phyloP scores from a whole-genome alignment of 768 basidiomycete genomes.

The Cyathus striatus region DNA sequence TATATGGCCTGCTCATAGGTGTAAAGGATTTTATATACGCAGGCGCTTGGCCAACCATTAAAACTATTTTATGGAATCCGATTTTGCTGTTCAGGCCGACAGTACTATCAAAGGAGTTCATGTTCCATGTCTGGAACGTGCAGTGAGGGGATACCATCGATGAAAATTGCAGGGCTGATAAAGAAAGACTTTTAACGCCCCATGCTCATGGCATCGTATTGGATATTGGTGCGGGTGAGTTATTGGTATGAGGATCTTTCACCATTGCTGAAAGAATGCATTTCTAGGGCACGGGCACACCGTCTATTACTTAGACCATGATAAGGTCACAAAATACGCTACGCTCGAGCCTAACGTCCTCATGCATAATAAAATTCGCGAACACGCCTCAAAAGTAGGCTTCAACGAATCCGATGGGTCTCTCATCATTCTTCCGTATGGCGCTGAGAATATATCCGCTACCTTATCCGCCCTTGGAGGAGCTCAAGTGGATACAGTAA shows the following conservation, averaged over 20 bases:
- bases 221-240: conserved; percentile 10
- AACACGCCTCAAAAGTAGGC: conserved; percentile 42
- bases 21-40: no score
- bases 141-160: no score
- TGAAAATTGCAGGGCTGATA: no score
- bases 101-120: no score
- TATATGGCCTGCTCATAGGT: no score
- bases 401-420: conserved; percentile 48
- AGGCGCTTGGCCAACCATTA: no score
- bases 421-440: conserved; percentile 54
- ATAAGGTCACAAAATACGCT: conserved; percentile 55
- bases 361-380: conserved; percentile 58
- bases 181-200: not conserved
- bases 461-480: conserved; percentile 36
- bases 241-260: not conserved
- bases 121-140: no score
- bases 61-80: no score
- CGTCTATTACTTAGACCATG: conserved; percentile 51
- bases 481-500: conserved; percentile 48
- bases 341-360: conserved; percentile 66
- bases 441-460: conserved; percentile 50
- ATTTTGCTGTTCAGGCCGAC: no score
- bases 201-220: not conserved
- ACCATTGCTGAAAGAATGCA: not conserved
- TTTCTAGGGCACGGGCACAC: conserved; percentile 60